These are phyloP conservation scores for Penicillium sp. DNA, from an alignment of 2,329 filamentous ascomycete genomes.

Conservation along the genomic window DNA sequence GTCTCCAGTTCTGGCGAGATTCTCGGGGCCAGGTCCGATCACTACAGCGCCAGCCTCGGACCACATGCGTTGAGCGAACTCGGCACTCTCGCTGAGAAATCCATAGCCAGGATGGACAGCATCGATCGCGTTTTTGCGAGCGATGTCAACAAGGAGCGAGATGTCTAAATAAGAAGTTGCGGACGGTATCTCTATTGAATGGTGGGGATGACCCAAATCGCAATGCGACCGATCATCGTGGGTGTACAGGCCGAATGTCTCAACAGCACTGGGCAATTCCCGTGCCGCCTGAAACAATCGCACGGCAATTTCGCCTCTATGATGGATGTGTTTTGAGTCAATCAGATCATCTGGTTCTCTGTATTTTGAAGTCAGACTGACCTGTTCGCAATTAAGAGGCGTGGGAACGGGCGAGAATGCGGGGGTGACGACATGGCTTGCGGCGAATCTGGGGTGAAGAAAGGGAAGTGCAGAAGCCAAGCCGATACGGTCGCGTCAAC, in stretches of 20 bases:
- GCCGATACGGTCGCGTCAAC: not conserved
- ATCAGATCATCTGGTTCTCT: not conserved
- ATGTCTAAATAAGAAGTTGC: conserved; percentile 51
- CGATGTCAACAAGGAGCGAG: conserved; percentile 43
- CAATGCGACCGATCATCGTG: conserved; percentile 52
- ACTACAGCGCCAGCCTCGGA: conserved; percentile 45
- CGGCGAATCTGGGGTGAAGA: conserved; percentile 6
- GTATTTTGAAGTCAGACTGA: conserved; percentile 15
- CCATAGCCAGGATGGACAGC: conserved; percentile 56
- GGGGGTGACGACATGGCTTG: conserved; percentile 18
- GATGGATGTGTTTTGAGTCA: not conserved
- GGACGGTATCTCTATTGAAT: conserved; percentile 48
- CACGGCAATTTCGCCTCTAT: conserved; percentile 58
- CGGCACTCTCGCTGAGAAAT: conserved; percentile 54
- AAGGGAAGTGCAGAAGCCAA: not conserved
- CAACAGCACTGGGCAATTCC: conserved; percentile 46
- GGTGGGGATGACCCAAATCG: conserved; percentile 41
- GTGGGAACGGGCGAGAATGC: conserved; percentile 39
- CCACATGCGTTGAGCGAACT: conserved; percentile 47
- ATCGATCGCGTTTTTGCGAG: conserved; percentile 47
- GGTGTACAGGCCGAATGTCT: conserved; percentile 53
- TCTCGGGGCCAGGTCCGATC: conserved; percentile 53
- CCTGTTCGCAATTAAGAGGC: conserved; percentile 52
- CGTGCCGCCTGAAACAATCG: conserved; percentile 55
- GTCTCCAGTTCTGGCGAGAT: conserved; percentile 51